Evolutionary conservation across 352 stramenopile species (phyloP), one percentile per base, ranked within the genome.

Genomic region (Pythium dissotocum): DNA sequence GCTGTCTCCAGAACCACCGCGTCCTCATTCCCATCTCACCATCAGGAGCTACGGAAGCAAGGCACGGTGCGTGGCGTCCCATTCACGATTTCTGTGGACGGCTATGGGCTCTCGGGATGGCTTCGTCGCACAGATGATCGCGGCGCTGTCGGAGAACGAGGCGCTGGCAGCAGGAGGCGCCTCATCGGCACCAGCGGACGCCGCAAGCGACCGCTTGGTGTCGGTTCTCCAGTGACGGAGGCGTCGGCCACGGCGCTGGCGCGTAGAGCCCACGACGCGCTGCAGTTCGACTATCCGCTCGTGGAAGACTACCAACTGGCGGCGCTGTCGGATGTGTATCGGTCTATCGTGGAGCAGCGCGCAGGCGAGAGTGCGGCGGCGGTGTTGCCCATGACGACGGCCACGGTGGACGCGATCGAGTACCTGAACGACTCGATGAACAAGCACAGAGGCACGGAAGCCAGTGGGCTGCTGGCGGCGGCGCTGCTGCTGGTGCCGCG

Each of bases 281-380:
- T 90, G 46, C 82, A 90, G 69, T 88, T 80, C 46, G 82, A 90
- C 64, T 90, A 79, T 58, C 82, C 82, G 0, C 69, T 81, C 38
- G 56, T 79, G 4, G 46, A 70, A 32, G 78, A 83, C 26, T 53
- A 58, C 21, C 70, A 80, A 56, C 55, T 87, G 56, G 52, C 71
- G 32, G 78, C 79, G 5, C 66, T 90, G 13, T 79, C 79, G 7
- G 67, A 79, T 32, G 55, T 70, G 57, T 90, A 88, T 60, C 57
- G 70, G 53, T 68, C 66, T 0, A 49, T 87, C 24, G 63, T 63
- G 53, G 16, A 74, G 60, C 55, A 68, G 35, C 13, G 64, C 32
- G 32, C 14, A 2, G 6, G 26, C 42, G 46, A 61, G 10, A 56
- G 42, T 2, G 69, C 36, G 6, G 59, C 48, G 32, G 35, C 18